Evolutionary conservation across 345 rosid species (phyloP), one percentile per base, ranked within the genome.

Genomic region (Crucihimalaya himalaica): DNA sequence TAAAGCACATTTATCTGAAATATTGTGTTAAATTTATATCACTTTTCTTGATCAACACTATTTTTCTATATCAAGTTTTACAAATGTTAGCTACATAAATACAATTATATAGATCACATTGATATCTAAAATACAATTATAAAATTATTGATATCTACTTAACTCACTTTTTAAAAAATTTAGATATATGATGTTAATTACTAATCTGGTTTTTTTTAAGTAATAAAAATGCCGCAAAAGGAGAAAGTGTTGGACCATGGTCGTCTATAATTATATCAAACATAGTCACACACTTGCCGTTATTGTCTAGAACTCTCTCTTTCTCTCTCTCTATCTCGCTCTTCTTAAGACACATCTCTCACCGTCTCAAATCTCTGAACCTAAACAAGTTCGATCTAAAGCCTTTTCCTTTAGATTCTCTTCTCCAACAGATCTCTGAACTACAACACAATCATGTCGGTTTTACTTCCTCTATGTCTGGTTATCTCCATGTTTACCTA

Each of bases 401-500:
- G 25, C 71, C 48, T 32, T 45, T 28, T 9, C 32, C 42, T 68
- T 15, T 18, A 19, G 52, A 18, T 12, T 58, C 21, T 67, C 57
- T 14, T 47, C 39, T 0, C 2, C 21, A 63, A 35, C 6, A 77
- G 62, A 56, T 64, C 46, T 65, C 29, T 23, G 6, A 21, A 50
- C 28, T 20, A 15, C 55, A 11, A 15, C 55, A 11, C 13, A 58
- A 47, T 23, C 68, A 94, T 94, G 98, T 86, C 90, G 76, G 65
- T 80, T 73, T 42, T 88, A 55, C 72, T 85, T 54, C 75, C 67
- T 55, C 63, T 88, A 20, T 65, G 82, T 81, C 81, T 91, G 48
- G 57, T 91, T 73, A 64, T 86, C 77, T 87, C 93, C 83, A 73
- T 86, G 71, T 13, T 81, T 18, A 90, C 86, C 60, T 81, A 75